Evolutionary conservation across 2,329 filamentous ascomycete species (phyloP), one percentile per base, ranked within the genome.

Genomic region (Fulvia fulva): DNA sequence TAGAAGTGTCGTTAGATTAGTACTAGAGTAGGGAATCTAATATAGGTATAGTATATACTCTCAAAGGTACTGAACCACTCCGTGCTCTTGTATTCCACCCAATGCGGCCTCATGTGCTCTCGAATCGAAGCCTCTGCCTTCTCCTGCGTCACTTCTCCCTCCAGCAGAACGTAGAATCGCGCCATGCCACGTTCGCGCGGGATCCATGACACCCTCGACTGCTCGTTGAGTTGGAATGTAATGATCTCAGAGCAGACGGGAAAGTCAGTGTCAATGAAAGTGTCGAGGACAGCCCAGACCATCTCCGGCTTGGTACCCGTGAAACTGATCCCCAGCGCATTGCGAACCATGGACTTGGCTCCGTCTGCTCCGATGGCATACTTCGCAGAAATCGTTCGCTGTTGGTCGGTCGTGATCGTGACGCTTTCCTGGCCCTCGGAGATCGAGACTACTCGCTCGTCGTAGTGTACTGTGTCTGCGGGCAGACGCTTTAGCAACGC

Each of bases 281-380:
- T 57, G 19, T 61, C 59, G 9, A 58, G 32, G 16, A 55, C 51
- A 21, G 55, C 55, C 55, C 51, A 58, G 47, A 52, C 41, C 51
- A 58, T 58, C 19, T 58, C 59, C n/a, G 59, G 59, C 44, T 61
- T 58, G 7, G 56, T 61, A 5, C 59, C 59, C 8, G 55, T 56
- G 43, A 61, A 61, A 14, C 41, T 45, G 21, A 61, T 61, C 26
- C 59, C 59, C 1, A 56, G 26, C 16, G 55, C 8, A n/a, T 55
- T 56, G 8, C 59, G 59, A 9, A 61, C 59, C 28, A 53, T 52
- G 19, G 55, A 58, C 37, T 32, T 30, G 9, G 55, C 59, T 11
- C 59, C 55, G 32, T 61, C 57, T 28, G 51, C 57, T 16, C 59
- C 54, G 9, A 60, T 50, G n/a, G 45, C 44, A 46, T 59, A 60